Conservation (phyloP, 1,284 basidiomycete species). For the Trametes hirsuta region DNA sequence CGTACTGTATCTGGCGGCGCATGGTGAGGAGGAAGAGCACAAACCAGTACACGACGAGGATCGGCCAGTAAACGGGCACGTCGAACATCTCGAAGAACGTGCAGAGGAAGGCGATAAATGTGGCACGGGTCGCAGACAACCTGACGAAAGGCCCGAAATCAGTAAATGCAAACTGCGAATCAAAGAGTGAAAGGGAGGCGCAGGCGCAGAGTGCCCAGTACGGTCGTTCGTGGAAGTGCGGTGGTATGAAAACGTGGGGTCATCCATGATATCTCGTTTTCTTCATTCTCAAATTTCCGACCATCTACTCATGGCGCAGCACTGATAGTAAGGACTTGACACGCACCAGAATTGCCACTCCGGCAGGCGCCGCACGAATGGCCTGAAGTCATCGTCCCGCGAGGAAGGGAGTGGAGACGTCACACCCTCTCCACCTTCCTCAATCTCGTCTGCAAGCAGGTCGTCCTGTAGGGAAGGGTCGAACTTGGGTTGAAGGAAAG, state of each 20-base stretch:
- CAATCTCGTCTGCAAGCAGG: slow-evolving; percentile 91
- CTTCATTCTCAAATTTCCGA: too few species aligned
- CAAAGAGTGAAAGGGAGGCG: background rate
- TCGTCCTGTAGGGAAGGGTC: slow-evolving; percentile 96
- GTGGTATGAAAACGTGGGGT: too few species aligned
- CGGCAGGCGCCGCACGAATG: slow-evolving; percentile 94
- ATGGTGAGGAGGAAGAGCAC: slow-evolving; percentile 89
- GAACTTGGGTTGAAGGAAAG: slow-evolving; percentile 92
- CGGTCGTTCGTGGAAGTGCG: too few species aligned
- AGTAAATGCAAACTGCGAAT: background rate
- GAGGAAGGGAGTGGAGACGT: slow-evolving; percentile 55
- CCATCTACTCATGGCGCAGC: background rate
- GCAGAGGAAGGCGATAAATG: slow-evolving; percentile 77
- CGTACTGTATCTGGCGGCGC: slow-evolving; percentile 92
- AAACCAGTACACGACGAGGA: slow-evolving; percentile 92
- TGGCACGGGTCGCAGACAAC: slow-evolving; percentile 92
- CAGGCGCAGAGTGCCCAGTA: too few species aligned
- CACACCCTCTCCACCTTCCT: slow-evolving; percentile 76
- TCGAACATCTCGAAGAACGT: slow-evolving; percentile 86
- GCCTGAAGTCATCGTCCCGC: slow-evolving; percentile 91
- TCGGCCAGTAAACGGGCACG: slow-evolving; percentile 98
- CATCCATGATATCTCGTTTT: too few species aligned
- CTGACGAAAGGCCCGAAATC: slow-evolving; percentile 42
- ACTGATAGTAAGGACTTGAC: background rate
- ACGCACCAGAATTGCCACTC: slow-evolving; percentile 95